Evolutionary conservation across 768 basidiomycete species (phyloP), one percentile per base, ranked within the genome.

Genomic region (Boletellus ananas): DNA sequence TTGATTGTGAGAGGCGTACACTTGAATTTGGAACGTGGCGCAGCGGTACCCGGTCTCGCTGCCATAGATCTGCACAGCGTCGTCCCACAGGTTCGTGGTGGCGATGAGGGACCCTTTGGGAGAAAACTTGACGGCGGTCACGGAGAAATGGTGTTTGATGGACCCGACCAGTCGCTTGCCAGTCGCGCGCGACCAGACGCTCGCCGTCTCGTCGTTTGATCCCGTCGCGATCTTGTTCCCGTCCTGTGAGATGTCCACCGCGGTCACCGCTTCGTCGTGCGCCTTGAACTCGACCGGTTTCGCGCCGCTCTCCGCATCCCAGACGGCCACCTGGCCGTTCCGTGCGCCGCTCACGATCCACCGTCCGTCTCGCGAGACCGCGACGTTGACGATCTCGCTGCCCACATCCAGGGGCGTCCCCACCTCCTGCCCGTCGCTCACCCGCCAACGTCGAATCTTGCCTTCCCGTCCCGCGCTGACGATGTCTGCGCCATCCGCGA

Each of bases 221-320:
- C 39, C 59, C 4, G 44, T 47, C 16, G 41, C 51, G 11, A 60
- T 42, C 4, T 21, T 43, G 3, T 47, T 57, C 25, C 35, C 46
- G n/a, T 60, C 55, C 4, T 47, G 49, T 0, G 58, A 60, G 13
- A 57, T 20, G 27, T 60, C 58, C 10, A 57, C 9, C 3, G 41
- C 11, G 2, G 23, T 11, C 5, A 50, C 34, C 27, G 31, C 4
- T 34, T 3, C 17, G 39, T 6, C 3, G 42, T 57, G 55, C 12
- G 20, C 43, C 12, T 18, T 37, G 4, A 43, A 29, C 4, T 34
- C 14, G 20, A 9, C 16, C 21, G 4, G 11, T 5, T 10, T 33
- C 20, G 33, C 29, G 5, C 14, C 10, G 6, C 14, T 35, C 34
- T 48, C 39, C 17, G 27, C 12, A 29, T 29, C 18, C 34, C 23